These are phyloP conservation scores for Parietichytrium sp. DNA, from an alignment of 108 stramenopile species.

Conservation along the genomic window DNA sequence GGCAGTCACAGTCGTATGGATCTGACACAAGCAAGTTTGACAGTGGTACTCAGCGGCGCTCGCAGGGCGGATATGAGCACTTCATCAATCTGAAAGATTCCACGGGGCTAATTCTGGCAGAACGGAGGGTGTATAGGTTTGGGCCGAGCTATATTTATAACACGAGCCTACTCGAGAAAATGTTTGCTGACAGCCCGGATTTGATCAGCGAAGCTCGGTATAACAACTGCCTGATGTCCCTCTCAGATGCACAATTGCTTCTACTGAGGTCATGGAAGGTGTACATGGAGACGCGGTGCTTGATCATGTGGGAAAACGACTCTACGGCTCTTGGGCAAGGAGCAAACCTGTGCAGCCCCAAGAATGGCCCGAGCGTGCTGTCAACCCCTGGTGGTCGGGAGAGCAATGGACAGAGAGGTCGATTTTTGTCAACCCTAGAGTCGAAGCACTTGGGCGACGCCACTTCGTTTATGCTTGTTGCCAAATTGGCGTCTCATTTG, in stretches of 20 bases:
- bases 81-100: too few relatives aligned
- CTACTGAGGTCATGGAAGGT: not conserved
- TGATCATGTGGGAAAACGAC: conserved; percentile 26
- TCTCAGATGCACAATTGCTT: conserved; percentile 13
- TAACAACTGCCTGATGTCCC: not conserved
- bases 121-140: not conserved
- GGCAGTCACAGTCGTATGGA: too few relatives aligned
- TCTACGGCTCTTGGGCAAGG: too few relatives aligned
- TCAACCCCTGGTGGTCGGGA: too few relatives aligned
- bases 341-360: not conserved
- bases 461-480: conserved; percentile 18
- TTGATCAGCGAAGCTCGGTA: not conserved
- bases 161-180: not conserved
- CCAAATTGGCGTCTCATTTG: not conserved
- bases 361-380: not conserved
- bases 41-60: too few relatives aligned
- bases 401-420: not conserved
- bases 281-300: conserved; percentile 22
- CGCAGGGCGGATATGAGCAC: too few relatives aligned
- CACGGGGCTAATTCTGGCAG: too few relatives aligned
- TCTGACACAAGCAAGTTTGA: too few relatives aligned
- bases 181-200: not conserved
- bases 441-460: conserved; percentile 26
- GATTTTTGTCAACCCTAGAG: not conserved
- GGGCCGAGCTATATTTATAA: conserved; percentile 1